Evolutionary conservation across 139 green algal genomes (phyloP).

Genomic region (Haematococcus lacustris): DNA sequence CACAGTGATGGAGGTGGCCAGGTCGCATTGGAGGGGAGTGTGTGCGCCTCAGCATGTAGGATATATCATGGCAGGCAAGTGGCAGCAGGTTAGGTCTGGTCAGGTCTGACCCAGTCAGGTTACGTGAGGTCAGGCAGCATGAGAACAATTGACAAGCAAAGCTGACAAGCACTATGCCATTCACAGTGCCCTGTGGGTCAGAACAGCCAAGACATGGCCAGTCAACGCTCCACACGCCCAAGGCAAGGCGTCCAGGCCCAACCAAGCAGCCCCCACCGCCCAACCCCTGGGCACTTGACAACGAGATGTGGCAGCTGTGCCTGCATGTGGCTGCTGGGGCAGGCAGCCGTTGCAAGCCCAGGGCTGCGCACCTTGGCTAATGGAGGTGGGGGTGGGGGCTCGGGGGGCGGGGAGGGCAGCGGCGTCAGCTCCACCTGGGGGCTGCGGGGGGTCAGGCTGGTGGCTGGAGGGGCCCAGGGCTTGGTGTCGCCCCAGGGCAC

Average conservation of each 20-base stretch:
- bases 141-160: too few relatives aligned
- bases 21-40: not conserved
- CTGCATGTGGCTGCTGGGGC: not conserved
- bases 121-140: not conserved
- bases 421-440: not conserved
- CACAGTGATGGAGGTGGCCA: not conserved
- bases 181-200: too few relatives aligned
- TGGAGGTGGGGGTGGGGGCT: not conserved
- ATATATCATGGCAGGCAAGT: not conserved
- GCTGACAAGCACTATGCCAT: too few relatives aligned
- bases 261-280: too few relatives aligned
- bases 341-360: not conserved
- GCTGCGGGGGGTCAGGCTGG: not conserved
- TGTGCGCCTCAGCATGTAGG: not conserved
- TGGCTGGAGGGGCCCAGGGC: conserved; percentile 26
- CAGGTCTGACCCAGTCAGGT: not conserved
- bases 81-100: too few relatives aligned
- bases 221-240: too few relatives aligned
- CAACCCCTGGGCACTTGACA: not conserved
- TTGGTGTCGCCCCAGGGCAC: conserved; percentile 72
- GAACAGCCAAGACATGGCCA: too few relatives aligned
- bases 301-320: not conserved
- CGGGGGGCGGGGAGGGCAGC: not conserved
- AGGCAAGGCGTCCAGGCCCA: too few relatives aligned
- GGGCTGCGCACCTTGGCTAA: not conserved